A percentile compares a stretch with the other conserved stretches of the same genome.
These are phyloP conservation scores for Boehmeria nivea DNA, from an alignment of 306 rosid genomes.

Conservation along the genomic window DNA sequence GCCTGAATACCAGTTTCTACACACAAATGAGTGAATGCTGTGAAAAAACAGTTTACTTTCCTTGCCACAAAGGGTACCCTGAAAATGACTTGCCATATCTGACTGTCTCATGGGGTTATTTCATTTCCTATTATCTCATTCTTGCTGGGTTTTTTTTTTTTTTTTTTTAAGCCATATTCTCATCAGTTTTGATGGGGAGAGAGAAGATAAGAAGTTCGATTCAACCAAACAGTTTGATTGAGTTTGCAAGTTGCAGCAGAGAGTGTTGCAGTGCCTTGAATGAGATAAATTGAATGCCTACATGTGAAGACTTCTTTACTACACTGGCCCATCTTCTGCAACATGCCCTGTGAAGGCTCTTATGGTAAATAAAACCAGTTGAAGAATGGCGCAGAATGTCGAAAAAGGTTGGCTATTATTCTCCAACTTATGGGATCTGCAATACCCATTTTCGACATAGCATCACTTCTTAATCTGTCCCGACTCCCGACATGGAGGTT, in stretches of 20 bases:
- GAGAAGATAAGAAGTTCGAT: no score
- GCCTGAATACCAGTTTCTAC: neutral
- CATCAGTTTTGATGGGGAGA: neutral
- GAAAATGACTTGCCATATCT: neutral
- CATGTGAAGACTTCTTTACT: neutral
- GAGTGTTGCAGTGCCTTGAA: neutral
- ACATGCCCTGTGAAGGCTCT: neutral
- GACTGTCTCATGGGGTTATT: neutral
- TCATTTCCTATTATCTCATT: neutral
- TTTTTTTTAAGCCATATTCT: neutral
- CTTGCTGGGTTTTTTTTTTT: neutral
- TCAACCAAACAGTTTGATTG: neutral
- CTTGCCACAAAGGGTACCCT: neutral
- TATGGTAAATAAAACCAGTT: neutral
- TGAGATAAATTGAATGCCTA: conserved; percentile 15
- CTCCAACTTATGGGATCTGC: no score
- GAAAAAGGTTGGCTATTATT: no score
- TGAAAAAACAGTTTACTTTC: no score
- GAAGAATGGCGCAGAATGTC: no score
- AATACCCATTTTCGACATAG: no score
- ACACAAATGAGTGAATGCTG: neutral
- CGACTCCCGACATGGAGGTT: no score
- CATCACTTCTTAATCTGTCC: no score
- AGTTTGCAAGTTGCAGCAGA: neutral
- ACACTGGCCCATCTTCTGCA: conserved; percentile 1